Conservation (phyloP, 2,329 filamentous ascomycete genomes). For the Claviceps maximensis region DNA sequence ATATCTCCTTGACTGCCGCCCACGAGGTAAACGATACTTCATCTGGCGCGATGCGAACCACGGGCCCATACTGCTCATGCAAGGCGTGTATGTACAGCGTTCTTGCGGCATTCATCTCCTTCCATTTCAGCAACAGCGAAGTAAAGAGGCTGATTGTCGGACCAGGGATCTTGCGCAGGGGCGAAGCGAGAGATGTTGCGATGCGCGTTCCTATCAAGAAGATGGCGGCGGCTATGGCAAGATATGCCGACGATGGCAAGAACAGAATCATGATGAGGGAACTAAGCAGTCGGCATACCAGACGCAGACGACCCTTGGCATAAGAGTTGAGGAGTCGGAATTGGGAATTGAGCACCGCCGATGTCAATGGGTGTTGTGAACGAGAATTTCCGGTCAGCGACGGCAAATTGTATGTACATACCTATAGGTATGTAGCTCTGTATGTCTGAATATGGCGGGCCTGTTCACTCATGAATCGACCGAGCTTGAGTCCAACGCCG, state of each 20-base stretch:
- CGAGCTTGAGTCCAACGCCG: not conserved
- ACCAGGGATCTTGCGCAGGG: conserved; percentile 31
- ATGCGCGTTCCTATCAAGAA: conserved; percentile 15
- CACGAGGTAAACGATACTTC: conserved; percentile 30
- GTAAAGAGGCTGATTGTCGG: conserved; percentile 35
- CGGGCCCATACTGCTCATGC: conserved; percentile 27
- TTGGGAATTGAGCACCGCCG: not conserved
- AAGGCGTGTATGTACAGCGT: conserved; percentile 43
- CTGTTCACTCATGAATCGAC: not conserved
- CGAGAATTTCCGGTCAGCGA: not conserved
- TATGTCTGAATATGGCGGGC: too few relatives aligned
- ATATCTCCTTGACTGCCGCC: conserved; percentile 31
- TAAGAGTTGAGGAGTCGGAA: too few relatives aligned
- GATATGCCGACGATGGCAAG: conserved; percentile 15
- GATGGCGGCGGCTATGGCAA: conserved; percentile 13
- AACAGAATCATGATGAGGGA: conserved; percentile 13
- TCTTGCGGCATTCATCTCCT: conserved; percentile 40
- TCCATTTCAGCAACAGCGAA: conserved; percentile 37
- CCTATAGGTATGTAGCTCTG: not conserved
- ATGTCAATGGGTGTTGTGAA: not conserved
- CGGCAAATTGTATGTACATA: not conserved
- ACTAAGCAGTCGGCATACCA: not conserved
- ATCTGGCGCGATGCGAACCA: conserved; percentile 33
- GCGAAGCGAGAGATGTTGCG: conserved; percentile 18
- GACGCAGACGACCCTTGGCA: not conserved